Percentiles rank a stretch among this genome's conserved stretches.
Evolutionary conservation across 768 basidiomycete genomes (phyloP).

Genomic region (Rickenella mellea): DNA sequence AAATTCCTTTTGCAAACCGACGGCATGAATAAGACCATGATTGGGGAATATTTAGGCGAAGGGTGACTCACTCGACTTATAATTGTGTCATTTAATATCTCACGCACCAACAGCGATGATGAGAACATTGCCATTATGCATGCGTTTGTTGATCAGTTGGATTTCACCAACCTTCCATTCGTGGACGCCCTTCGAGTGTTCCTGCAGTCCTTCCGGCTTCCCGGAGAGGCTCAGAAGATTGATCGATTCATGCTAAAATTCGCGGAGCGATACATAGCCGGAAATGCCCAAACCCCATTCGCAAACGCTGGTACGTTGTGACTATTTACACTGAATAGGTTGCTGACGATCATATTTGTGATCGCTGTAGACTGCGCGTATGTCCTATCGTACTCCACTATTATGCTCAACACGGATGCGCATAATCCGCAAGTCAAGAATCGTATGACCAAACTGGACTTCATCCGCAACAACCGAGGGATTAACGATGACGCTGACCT

Average conservation of each 20-base stretch:
- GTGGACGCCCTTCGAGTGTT: constrained; percentile 86
- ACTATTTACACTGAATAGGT: neutral
- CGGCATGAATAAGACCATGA: constrained; percentile 90
- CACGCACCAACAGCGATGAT: constrained; percentile 52
- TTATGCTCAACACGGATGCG: constrained; percentile 95
- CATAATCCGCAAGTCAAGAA: constrained; percentile 92
- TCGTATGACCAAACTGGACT: constrained; percentile 88
- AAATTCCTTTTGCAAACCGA: constrained; percentile 80
- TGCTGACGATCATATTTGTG: neutral
- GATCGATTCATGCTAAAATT: constrained; percentile 99
- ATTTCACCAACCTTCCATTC: constrained; percentile 74
- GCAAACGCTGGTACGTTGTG: constrained; percentile 77
- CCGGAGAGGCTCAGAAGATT: constrained; percentile 97
- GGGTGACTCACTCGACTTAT: constrained; percentile 47
- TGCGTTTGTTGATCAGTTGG: constrained; percentile 88
- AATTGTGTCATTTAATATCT: neutral
- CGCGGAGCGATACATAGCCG: constrained; percentile 90
- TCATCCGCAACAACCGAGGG: constrained; percentile 90
- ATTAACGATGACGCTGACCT: constrained; percentile 90
- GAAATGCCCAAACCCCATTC: constrained; percentile 76
- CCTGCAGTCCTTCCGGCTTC: constrained; percentile 91
- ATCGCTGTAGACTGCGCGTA: constrained; percentile 74
- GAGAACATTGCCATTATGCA: constrained; percentile 93
- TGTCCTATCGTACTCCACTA: constrained; percentile 89
- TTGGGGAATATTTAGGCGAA: constrained; percentile 97